Percentiles rank a stretch among this genome's conserved stretches.
Evolutionary conservation across 148 eudicot species (phyloP).

Genomic region (Cornus suecica): DNA sequence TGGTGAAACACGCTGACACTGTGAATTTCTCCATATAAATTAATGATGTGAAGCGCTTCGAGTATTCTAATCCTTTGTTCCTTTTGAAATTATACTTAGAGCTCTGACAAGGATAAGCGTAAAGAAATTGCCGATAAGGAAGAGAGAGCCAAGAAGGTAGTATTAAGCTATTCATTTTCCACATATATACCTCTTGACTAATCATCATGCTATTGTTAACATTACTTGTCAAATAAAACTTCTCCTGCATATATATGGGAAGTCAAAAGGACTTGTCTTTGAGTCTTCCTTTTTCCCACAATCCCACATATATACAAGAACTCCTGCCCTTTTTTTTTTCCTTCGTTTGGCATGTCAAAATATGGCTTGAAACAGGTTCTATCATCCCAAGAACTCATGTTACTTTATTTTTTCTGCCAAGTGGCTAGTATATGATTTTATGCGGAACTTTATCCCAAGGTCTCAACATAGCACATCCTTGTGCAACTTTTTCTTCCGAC

Average conservation of each 20-base stretch:
- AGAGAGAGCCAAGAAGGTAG: conserved; percentile 85
- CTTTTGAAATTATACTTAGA: conserved; percentile 30
- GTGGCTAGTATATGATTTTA: neutral
- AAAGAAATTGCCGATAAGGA: conserved; percentile 77
- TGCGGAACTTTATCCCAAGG: no score
- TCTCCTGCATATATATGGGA: neutral
- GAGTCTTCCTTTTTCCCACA: neutral
- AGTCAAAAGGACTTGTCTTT: neutral
- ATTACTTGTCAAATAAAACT: no score
- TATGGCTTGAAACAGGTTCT: no score
- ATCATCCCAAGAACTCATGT: no score
- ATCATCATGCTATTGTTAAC: no score
- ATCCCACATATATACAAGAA: no score
- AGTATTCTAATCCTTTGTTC: neutral
- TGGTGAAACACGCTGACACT: conserved; percentile 34
- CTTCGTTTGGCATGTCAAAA: no score
- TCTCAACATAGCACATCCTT: no score
- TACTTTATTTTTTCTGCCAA: neutral
- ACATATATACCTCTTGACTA: no score
- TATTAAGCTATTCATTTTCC: neutral
- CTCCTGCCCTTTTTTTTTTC: no score
- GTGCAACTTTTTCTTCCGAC: neutral
- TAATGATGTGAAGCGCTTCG: neutral
- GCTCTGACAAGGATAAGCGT: conserved; percentile 76
- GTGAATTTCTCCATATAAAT: neutral